Evolutionary conservation across 371 early-diverging fungal species (phyloP).

Genomic region (Conidiobolus incongruus): DNA sequence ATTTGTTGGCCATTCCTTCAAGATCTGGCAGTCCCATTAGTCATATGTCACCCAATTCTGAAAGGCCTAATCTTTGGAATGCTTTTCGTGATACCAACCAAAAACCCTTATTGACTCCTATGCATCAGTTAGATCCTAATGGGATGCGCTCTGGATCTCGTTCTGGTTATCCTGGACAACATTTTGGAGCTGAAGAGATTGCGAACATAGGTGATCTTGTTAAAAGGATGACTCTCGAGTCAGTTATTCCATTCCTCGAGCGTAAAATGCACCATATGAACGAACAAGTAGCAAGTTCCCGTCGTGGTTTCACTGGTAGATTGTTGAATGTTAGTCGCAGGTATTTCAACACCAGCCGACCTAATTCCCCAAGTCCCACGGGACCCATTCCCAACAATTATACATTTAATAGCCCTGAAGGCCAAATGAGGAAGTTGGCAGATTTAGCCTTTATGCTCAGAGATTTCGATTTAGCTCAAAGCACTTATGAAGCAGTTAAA

Average conservation of each 20-base stretch:
- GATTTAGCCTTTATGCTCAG: slow-evolving; percentile 90
- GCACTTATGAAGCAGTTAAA: slow-evolving; percentile 70
- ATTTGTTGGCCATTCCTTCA: slow-evolving; percentile 18
- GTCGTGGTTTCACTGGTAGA: slow-evolving; percentile 77
- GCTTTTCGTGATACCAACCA: too few relatives aligned
- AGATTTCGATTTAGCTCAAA: slow-evolving; percentile 72
- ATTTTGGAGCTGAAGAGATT: neutral
- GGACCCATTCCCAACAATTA: slow-evolving; percentile 17
- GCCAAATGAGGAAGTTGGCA: slow-evolving; percentile 72
- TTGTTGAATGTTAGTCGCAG: slow-evolving; percentile 60
- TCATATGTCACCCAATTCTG: too few relatives aligned
- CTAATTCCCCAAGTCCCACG: too few relatives aligned
- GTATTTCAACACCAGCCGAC: slow-evolving; percentile 46
- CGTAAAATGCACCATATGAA: slow-evolving; percentile 67
- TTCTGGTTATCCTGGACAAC: too few relatives aligned
- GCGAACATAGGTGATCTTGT: neutral
- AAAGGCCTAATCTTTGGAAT: too few relatives aligned
- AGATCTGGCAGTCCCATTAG: too few relatives aligned
- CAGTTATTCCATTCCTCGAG: slow-evolving; percentile 77
- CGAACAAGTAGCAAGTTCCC: slow-evolving; percentile 64
- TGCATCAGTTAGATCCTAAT: too few relatives aligned
- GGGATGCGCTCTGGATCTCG: neutral
- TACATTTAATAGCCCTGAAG: slow-evolving; percentile 60
- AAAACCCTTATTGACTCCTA: too few relatives aligned
- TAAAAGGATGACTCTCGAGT: slow-evolving; percentile 32